Percentiles rank a stretch among this genome's conserved stretches.
These are phyloP conservation scores for Pisolithus albus DNA, from an alignment of 768 basidiomycete species.

Conservation along the genomic window DNA sequence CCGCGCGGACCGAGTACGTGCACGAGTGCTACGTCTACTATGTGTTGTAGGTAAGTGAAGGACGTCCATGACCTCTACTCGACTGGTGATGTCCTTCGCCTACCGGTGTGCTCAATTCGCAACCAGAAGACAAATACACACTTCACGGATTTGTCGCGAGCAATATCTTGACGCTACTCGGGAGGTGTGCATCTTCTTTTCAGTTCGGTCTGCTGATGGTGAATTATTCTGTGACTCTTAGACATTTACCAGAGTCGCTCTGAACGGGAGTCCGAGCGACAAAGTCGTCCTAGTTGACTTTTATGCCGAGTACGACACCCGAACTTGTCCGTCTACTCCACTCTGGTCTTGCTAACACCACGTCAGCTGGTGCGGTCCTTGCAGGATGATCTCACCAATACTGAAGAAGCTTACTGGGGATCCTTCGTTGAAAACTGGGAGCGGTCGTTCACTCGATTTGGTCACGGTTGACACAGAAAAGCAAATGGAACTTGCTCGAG, in stretches of 20 bases:
- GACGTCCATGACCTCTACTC: constrained; percentile 11
- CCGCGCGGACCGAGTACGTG: not conserved
- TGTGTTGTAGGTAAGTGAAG: not conserved
- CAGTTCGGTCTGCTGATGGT: not conserved
- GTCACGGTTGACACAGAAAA: constrained; percentile 62
- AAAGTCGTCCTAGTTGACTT: constrained; percentile 70
- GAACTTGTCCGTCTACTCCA: constrained; percentile 1
- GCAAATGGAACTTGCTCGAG: constrained; percentile 42
- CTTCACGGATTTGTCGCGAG: constrained; percentile 25
- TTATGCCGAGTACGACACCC: constrained; percentile 61
- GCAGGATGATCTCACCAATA: constrained; percentile 64
- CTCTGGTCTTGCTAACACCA: not conserved
- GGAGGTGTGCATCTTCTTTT: constrained; percentile 30
- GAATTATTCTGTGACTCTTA: constrained; percentile 10
- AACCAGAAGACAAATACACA: constrained; percentile 33
- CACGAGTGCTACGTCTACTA: not conserved
- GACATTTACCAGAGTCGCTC: constrained; percentile 29
- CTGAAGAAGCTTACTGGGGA: constrained; percentile 53
- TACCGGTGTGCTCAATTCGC: constrained; percentile 5
- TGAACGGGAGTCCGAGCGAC: constrained; percentile 31
- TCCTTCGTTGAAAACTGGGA: constrained; percentile 38
- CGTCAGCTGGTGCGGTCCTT: constrained; percentile 73
- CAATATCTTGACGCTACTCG: constrained; percentile 42
- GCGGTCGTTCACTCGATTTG: constrained; percentile 57
- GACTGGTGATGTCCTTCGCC: constrained; percentile 4